phyloP scores from a whole-genome alignment of 1,139 yeast genomes.

The Kodamaea arcana region DNA sequence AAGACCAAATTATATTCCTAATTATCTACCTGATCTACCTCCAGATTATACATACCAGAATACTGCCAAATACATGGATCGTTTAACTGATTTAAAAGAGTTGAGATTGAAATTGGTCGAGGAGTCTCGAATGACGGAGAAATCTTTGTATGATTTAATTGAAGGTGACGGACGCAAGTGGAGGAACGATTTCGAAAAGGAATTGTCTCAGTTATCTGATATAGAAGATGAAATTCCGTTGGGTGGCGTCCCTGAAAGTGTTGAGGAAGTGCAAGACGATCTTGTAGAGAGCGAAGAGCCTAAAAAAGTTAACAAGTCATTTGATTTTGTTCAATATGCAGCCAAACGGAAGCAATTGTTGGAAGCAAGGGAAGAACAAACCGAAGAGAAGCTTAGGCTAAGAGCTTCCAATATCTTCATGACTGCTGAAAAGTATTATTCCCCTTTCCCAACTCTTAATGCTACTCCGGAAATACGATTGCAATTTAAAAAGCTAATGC shows the following conservation, averaged over 20 bases:
- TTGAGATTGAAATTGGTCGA: constrained; percentile 68
- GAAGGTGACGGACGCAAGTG: constrained; percentile 38
- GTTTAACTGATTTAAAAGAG: constrained; percentile 67
- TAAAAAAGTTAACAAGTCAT: constrained; percentile 18
- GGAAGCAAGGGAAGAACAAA: constrained; percentile 16
- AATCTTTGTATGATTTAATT: constrained; percentile 61
- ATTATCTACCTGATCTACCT: constrained; percentile 81
- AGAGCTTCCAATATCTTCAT: constrained; percentile 35
- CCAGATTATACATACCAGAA: constrained; percentile 87
- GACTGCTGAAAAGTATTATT: constrained; percentile 42
- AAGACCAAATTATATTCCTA: constrained; percentile 57
- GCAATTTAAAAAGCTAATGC: constrained; percentile 24
- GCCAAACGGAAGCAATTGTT: constrained; percentile 28
- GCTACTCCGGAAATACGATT: constrained; percentile 24
- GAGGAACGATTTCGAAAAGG: constrained; percentile 26
- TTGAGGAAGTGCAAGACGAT: not conserved
- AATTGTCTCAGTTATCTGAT: constrained; percentile 22
- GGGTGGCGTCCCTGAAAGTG: constrained; percentile 5
- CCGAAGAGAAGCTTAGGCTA: constrained; percentile 18
- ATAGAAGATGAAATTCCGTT: constrained; percentile 11
- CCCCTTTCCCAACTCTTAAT: constrained; percentile 32
- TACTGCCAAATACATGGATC: constrained; percentile 62
- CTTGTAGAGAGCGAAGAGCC: not conserved
- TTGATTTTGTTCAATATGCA: constrained; percentile 58
- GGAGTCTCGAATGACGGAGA: constrained; percentile 78